Percentiles rank a stretch among this genome's conserved stretches.
These are phyloP conservation scores for Bipolaris zeicola DNA, from an alignment of 2,329 filamentous ascomycete species.

Conservation along the genomic window DNA sequence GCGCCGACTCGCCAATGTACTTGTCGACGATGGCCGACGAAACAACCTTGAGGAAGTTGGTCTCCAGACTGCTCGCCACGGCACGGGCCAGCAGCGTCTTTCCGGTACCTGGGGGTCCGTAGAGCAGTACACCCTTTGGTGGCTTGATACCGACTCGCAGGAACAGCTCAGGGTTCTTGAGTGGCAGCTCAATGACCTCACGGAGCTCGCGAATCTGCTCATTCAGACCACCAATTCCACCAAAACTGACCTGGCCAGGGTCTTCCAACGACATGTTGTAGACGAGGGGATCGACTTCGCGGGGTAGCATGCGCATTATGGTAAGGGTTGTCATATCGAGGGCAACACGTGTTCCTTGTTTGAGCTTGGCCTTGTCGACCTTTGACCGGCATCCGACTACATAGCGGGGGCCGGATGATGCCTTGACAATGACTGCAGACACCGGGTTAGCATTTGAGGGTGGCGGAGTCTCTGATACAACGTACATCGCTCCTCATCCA, in stretches of 20 bases:
- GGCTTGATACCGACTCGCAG: constrained; percentile 97
- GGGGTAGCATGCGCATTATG: constrained; percentile 99
- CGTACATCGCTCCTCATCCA: constrained; percentile 98
- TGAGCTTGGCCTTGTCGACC: constrained; percentile 95
- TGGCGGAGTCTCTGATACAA: constrained; percentile 18
- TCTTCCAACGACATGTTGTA: constrained; percentile 99
- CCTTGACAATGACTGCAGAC: constrained; percentile 88
- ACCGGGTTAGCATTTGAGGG: constrained; percentile 15
- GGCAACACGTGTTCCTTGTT: constrained; percentile 96
- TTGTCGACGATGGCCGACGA: constrained; percentile 99
- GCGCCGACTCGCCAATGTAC: constrained; percentile 97
- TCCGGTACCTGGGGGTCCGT: constrained; percentile 94
- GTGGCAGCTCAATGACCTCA: constrained; percentile 95
- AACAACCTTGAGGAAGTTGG: constrained; percentile 98
- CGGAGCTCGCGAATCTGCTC: constrained; percentile 97
- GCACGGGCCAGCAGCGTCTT: constrained; percentile 95
- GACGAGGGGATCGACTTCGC: constrained; percentile 96
- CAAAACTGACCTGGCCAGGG: constrained; percentile 96
- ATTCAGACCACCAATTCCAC: constrained; percentile 94
- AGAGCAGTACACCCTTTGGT: constrained; percentile 94
- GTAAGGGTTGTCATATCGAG: constrained; percentile 99
- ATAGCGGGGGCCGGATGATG: constrained; percentile 94
- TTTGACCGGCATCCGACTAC: constrained; percentile 98
- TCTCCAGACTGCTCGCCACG: constrained; percentile 94
- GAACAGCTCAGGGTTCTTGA: constrained; percentile 99